phyloP scores from a whole-genome alignment of 2,329 filamentous ascomycete genomes.

The Claviceps purpurea region DNA sequence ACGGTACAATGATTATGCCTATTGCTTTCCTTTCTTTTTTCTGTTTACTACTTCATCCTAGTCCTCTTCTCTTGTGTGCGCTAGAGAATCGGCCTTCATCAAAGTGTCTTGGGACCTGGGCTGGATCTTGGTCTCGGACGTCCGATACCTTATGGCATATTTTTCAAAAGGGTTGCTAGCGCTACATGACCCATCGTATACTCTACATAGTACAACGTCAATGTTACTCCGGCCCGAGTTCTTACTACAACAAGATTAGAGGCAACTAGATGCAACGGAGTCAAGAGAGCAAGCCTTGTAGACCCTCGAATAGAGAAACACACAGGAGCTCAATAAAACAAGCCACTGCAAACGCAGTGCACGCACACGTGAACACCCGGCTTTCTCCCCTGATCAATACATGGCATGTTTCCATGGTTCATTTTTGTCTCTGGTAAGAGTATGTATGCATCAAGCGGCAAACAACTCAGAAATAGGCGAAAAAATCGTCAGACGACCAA shows the following conservation, averaged over 20 bases:
- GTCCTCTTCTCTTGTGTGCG: neutral
- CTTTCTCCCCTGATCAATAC: neutral
- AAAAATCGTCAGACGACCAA: neutral
- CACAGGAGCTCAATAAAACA: neutral
- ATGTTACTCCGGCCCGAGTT: neutral
- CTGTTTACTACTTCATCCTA: neutral
- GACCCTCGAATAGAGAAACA: neutral
- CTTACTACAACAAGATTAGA: neutral
- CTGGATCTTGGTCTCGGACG: conserved; percentile 3
- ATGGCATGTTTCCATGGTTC: neutral
- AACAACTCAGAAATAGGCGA: neutral
- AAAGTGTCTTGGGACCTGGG: conserved; percentile 1
- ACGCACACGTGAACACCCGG: too few species aligned
- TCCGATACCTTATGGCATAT: neutral
- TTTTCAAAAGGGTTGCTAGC: neutral
- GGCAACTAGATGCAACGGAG: neutral
- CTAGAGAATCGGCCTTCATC: neutral
- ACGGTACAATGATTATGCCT: conserved; percentile 3
- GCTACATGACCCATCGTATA: neutral
- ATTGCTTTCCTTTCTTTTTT: neutral
- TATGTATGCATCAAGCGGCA: neutral
- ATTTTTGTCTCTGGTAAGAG: neutral
- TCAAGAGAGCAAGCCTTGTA: neutral
- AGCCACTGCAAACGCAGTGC: neutral
- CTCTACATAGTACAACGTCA: neutral